Conservation (phyloP, 345 rosid species). For the Salix koriyanagi region DNA sequence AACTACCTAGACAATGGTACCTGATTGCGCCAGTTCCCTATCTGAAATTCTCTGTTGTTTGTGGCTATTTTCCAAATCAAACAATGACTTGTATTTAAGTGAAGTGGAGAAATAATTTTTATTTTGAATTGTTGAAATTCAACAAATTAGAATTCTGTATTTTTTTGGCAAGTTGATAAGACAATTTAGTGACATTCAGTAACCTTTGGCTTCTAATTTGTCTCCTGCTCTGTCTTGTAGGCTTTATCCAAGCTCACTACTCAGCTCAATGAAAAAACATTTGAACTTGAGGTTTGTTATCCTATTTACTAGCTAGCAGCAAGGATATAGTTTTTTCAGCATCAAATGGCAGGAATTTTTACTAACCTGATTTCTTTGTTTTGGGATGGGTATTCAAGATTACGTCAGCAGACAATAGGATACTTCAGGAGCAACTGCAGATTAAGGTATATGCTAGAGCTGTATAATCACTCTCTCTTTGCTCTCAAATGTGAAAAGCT, state of each 20-base stretch:
- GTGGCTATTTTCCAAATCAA: neutral
- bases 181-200: neutral
- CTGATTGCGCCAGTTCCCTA: too few relatives aligned
- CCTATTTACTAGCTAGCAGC: conserved; percentile 10
- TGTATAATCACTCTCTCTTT: neutral
- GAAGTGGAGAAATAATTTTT: neutral
- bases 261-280: conserved; percentile 55
- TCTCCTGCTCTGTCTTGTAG: conserved; percentile 29
- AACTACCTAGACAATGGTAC: too few relatives aligned
- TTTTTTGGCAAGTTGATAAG: neutral
- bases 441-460: conserved; percentile 43
- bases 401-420: conserved; percentile 65
- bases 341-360: neutral
- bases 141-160: neutral
- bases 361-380: conserved; percentile 17
- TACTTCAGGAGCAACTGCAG: conserved; percentile 68
- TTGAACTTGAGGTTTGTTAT: conserved; percentile 66
- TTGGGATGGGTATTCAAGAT: conserved; percentile 38
- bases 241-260: conserved; percentile 52
- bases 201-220: conserved; percentile 17
- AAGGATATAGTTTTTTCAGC: conserved; percentile 4
- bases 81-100: neutral
- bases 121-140: neutral
- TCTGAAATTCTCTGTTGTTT: too few relatives aligned
- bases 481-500: neutral